Evolutionary conservation across 2,329 filamentous ascomycete species (phyloP), one percentile per base, ranked within the genome.

Genomic region (Epichloe uncinata): DNA sequence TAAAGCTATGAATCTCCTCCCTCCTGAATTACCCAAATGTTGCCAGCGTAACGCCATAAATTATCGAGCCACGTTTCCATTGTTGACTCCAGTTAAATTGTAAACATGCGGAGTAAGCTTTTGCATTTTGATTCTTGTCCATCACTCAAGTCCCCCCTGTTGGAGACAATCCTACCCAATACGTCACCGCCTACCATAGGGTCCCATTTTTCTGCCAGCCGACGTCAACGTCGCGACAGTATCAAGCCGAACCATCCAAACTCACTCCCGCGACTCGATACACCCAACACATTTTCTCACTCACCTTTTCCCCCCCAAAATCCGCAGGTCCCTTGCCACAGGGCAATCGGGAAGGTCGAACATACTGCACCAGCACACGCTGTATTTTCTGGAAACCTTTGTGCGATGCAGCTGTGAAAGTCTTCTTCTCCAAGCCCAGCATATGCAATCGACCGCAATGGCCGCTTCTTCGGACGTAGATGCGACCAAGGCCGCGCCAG

Each of bases 371-470:
- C 11, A 13, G 15, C 26, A n/a, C 18, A 45, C 43, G 16, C 35
- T 16, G 42, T 30, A 26, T 26, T 7, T 26, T 26, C 22, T 26
- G 22, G 22, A 26, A 26, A 26, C 8, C 8, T 30, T 13, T n/a
- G 34, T 52, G 50, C 50, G 18, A 52, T 49, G 47, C 46, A 42
- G 18, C 42, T 20, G 13, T 48, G 43, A 43, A 38, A 44, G 26
- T 3, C 7, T 18, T 6, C 11, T 18, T 12, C 7, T 16, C 20
- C 20, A n/a, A 11, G 15, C 38, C n/a, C 6, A 8, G 20, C 47
- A 42, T 16, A 37, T 9, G 34, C 15, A 41, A 38, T 18, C 36
- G 15, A 38, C 50, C 52, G 51, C 46, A 50, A 61, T 62, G 58
- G 54, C 52, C 35, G 49, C 52, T 9, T 18, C 48, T 26, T 26